Conservation (phyloP, 495 filamentous ascomycete species). For the Endocarpon pusillum region DNA sequence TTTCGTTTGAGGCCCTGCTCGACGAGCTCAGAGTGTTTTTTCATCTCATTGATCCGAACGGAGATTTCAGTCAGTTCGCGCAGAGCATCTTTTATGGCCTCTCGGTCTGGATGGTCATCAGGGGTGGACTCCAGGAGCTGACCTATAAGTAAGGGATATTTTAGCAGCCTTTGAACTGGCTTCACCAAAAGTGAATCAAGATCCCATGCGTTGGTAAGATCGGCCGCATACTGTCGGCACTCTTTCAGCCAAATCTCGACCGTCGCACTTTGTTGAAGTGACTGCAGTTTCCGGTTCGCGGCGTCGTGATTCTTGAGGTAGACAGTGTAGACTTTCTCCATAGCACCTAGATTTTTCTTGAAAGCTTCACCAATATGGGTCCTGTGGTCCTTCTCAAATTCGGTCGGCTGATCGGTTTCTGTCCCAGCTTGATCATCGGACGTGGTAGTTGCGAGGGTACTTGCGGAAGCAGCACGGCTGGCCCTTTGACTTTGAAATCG, state of each 20-base stretch:
- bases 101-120: conserved; percentile 63
- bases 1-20: conserved; percentile 74
- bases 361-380: conserved; percentile 74
- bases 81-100: conserved; percentile 42
- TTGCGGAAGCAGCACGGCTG: conserved; percentile 21
- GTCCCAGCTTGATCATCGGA: conserved; percentile 21
- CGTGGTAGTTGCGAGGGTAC: conserved; percentile 10
- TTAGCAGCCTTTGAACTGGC: conserved; percentile 78
- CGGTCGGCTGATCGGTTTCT: conserved; percentile 21
- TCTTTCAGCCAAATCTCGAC: conserved; percentile 84
- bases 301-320: conserved; percentile 76
- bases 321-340: conserved; percentile 73
- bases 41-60: conserved; percentile 77
- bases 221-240: conserved; percentile 71
- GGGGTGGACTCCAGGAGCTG: conserved; percentile 66
- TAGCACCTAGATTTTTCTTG: conserved; percentile 45
- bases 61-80: conserved; percentile 51
- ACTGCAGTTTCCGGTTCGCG: conserved; percentile 59
- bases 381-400: conserved; percentile 55
- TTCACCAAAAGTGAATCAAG: conserved; percentile 89
- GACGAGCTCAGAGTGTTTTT: conserved; percentile 78
- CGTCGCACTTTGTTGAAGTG: conserved; percentile 52
- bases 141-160: conserved; percentile 73
- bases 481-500: conserved; percentile 39
- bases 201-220: conserved; percentile 84